phyloP scores from a whole-genome alignment of 257 asterid genomes.

The Coffea eugenioides region DNA sequence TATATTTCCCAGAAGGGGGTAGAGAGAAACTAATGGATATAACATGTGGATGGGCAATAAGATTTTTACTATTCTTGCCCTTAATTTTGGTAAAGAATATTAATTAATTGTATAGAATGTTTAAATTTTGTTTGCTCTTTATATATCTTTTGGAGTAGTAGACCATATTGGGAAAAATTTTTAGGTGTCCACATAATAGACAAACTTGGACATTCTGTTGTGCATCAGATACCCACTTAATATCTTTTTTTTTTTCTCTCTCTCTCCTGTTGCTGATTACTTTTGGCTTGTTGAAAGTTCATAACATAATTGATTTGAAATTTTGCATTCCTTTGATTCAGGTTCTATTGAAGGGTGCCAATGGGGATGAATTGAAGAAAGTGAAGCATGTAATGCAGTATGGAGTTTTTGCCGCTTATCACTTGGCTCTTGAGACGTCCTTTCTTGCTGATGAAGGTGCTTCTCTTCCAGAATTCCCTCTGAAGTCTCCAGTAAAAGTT shows the following conservation, averaged over 20 bases:
- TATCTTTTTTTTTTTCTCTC: neutral
- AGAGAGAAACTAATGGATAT: neutral
- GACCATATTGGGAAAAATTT: neutral
- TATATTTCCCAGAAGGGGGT: neutral
- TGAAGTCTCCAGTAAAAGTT: constrained; percentile 62
- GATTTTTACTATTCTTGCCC: neutral
- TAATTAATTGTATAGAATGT: neutral
- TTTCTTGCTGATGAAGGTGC: constrained; percentile 90
- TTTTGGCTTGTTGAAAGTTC: neutral
- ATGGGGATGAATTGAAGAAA: constrained; percentile 73
- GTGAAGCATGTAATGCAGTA: constrained; percentile 63
- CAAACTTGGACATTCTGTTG: neutral
- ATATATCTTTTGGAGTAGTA: neutral
- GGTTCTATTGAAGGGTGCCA: constrained; percentile 81
- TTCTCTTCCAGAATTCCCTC: constrained; percentile 62
- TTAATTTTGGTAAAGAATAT: neutral
- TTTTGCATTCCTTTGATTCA: constrained; percentile 31
- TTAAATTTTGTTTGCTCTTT: neutral
- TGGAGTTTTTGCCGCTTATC: constrained; percentile 82
- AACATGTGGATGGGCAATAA: neutral
- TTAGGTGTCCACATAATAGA: neutral
- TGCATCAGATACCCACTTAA: neutral
- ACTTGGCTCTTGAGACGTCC: constrained; percentile 74
- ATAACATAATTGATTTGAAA: neutral
- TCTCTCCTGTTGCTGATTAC: neutral